A percentile compares a stretch with the other conserved stretches of the same genome.
Evolutionary conservation across 2,329 filamentous ascomycete genomes (phyloP).

Genomic region (Pleoardoris graminearum): DNA sequence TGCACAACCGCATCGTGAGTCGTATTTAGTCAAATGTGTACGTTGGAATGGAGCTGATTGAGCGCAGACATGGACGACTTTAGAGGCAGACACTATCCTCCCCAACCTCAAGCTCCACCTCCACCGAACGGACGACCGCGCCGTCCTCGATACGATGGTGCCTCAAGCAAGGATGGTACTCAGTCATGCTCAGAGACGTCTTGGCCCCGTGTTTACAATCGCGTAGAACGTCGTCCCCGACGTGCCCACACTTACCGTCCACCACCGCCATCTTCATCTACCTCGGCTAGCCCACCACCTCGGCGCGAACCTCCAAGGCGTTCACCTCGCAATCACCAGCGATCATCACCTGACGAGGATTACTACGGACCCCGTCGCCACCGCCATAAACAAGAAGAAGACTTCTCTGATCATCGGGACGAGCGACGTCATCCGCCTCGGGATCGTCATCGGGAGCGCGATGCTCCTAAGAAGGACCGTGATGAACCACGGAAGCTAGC

Average conservation of each 20-base stretch:
- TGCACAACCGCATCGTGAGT: constrained; percentile 5
- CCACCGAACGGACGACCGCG: constrained; percentile 1
- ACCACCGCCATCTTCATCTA: constrained; percentile 2
- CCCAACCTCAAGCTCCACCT: constrained; percentile 8
- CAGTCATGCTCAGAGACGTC: not conserved
- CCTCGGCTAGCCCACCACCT: constrained; percentile 12
- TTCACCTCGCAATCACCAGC: constrained; percentile 5
- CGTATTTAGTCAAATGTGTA: not conserved
- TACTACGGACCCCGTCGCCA: constrained; percentile 11
- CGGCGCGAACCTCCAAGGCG: constrained; percentile 2
- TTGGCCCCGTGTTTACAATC: not conserved
- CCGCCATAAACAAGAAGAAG: constrained; percentile 15
- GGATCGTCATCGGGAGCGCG: not conserved
- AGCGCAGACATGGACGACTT: constrained; percentile 14
- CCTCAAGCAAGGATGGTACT: constrained; percentile 1
- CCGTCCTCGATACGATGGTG: constrained; percentile 9
- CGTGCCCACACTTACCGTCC: constrained; percentile 8
- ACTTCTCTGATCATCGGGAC: constrained; percentile 21
- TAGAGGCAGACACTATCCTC: constrained; percentile 10
- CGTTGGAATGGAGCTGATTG: not conserved
- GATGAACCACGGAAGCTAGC: not conserved
- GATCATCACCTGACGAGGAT: constrained; percentile 9
- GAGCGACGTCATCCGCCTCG: constrained; percentile 10
- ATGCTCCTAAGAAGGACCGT: not conserved
- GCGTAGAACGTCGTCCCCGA: constrained; percentile 4